phyloP scores from a whole-genome alignment of 495 filamentous ascomycete genomes.

The Xylaria curta region DNA sequence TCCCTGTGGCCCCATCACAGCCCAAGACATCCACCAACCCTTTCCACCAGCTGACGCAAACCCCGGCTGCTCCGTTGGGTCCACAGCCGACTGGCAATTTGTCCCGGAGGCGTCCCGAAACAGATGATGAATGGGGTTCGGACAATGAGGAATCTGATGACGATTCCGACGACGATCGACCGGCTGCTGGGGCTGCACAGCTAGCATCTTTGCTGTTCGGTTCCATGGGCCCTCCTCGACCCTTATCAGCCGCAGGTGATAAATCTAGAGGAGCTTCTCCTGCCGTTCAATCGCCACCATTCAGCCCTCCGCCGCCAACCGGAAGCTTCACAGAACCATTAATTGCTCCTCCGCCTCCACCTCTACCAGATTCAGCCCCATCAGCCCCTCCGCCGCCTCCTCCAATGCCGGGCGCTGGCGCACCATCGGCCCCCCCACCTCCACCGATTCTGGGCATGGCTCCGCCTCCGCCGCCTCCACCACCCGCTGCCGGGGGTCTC shows the following conservation, averaged over 20 bases:
- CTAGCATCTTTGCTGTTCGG: constrained; percentile 94
- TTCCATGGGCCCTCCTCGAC: constrained; percentile 94
- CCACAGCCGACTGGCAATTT: constrained; percentile 40
- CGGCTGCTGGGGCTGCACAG: constrained; percentile 83
- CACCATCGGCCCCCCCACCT: constrained; percentile 52
- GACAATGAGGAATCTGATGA: constrained; percentile 77
- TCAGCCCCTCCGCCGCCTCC: constrained; percentile 46
- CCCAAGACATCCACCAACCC: constrained; percentile 81
- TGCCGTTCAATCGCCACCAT: constrained; percentile 45
- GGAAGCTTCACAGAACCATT: constrained; percentile 47
- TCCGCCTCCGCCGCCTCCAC: constrained; percentile 62
- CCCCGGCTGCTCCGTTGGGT: constrained; percentile 36
- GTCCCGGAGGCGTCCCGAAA: constrained; percentile 49
- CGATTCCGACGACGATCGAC: constrained; percentile 72
- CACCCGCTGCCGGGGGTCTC: constrained; percentile 50
- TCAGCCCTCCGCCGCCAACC: constrained; percentile 41
- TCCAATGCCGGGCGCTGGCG: constrained; percentile 43
- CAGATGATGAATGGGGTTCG: constrained; percentile 88
- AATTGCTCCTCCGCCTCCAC: constrained; percentile 48
- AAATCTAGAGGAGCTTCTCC: constrained; percentile 60
- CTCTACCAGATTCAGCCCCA: constrained; percentile 45
- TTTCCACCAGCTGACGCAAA: constrained; percentile 86
- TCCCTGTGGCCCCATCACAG: constrained; percentile 43
- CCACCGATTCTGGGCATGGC: constrained; percentile 59
- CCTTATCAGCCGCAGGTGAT: constrained; percentile 81